Conservation (phyloP, 345 rosid species). For the Lepidium didymum region DNA sequence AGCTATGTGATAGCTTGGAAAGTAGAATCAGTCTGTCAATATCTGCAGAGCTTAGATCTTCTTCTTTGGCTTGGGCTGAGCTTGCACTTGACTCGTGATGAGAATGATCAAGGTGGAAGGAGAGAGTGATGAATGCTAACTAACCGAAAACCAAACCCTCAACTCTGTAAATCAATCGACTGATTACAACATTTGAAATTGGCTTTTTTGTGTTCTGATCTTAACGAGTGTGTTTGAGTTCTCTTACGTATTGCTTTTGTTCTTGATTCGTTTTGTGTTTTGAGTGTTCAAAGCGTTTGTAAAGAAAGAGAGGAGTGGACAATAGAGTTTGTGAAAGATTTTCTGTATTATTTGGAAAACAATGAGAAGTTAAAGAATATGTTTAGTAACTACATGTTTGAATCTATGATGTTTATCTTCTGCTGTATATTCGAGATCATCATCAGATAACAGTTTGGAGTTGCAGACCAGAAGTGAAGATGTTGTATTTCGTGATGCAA, state of each 20-base stretch:
- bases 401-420: too few species aligned
- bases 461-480: background rate
- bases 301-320: conserved; percentile 20
- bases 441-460: background rate
- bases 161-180: conserved; percentile 26
- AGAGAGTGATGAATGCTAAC: conserved; percentile 22
- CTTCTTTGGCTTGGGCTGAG: conserved; percentile 98
- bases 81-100: conserved; percentile 68
- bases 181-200: conserved; percentile 11
- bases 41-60: conserved; percentile 65
- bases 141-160: conserved; percentile 17
- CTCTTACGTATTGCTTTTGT: background rate
- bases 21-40: conserved; percentile 64
- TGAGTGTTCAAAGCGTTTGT: conserved; percentile 16
- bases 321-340: conserved; percentile 12
- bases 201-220: background rate
- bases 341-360: conserved; percentile 14
- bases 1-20: conserved; percentile 54
- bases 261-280: conserved; percentile 10
- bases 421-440: background rate
- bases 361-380: background rate
- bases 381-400: background rate
- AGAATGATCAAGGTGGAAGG: background rate
- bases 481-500: background rate
- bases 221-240: conserved; percentile 21